Percentiles rank a stretch among this genome's conserved stretches.
phyloP scores from a whole-genome alignment of 306 rosid species.

The Quercus wislizeni region DNA sequence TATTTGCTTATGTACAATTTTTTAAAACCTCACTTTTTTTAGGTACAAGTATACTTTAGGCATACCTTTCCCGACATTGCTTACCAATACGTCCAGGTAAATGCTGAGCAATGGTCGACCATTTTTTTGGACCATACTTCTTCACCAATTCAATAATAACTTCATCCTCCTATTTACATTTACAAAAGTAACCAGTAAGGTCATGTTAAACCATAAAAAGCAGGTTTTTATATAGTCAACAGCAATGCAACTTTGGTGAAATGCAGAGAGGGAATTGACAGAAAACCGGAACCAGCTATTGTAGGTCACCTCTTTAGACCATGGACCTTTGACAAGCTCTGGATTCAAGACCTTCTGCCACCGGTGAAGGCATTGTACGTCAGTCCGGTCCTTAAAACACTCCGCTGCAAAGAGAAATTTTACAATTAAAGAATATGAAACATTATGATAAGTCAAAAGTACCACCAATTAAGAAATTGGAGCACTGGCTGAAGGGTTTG shows the following conservation, averaged over 20 bases:
- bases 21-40: too few relatives aligned
- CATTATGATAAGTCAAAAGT: conserved; percentile 2
- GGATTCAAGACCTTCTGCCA: conserved; percentile 99
- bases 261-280: conserved; percentile 12
- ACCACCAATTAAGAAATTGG: conserved; percentile 11
- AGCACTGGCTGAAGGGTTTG: not conserved
- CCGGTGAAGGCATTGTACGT: conserved; percentile 98
- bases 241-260: not conserved
- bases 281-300: conserved; percentile 5
- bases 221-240: not conserved
- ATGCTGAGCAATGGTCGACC: conserved; percentile 92
- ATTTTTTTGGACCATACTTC: conserved; percentile 85
- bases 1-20: too few relatives aligned
- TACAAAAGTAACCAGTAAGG: conserved; percentile 19
- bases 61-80: conserved; percentile 99
- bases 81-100: conserved; percentile 99
- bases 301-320: conserved; percentile 92
- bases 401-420: conserved; percentile 59
- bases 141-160: conserved; percentile 69
- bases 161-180: conserved; percentile 81
- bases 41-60: not conserved
- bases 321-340: conserved; percentile 95
- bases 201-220: conserved; percentile 12
- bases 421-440: conserved; percentile 27
- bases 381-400: conserved; percentile 93